Conservation (phyloP, 176 grass and related monocot genomes). For the Ampelocalamus luodianensis region DNA sequence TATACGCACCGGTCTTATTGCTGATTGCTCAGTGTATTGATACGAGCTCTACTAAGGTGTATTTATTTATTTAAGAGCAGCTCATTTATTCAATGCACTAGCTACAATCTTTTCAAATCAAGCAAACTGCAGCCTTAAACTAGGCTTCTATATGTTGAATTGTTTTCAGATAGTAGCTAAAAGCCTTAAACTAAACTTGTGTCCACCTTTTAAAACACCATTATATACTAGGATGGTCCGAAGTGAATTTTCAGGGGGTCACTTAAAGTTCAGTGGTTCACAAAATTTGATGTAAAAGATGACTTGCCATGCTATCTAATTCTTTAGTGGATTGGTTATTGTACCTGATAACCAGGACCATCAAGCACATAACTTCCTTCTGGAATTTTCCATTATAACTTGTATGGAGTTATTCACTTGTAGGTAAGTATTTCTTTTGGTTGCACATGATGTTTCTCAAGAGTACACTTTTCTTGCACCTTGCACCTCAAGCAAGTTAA, state of each 20-base stretch:
- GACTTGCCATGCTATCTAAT: background rate
- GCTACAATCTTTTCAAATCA: background rate
- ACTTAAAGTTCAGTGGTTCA: conserved; percentile 6
- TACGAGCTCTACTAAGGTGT: background rate
- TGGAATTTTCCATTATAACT: background rate
- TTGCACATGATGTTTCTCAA: conserved; percentile 1
- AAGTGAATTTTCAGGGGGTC: background rate
- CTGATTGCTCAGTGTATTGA: background rate
- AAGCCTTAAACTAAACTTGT: background rate
- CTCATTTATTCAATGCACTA: conserved; percentile 13
- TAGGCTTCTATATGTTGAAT: background rate
- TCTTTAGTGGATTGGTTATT: background rate
- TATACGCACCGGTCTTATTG: conserved; percentile 6
- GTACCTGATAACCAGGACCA: background rate
- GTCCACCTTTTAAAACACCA: background rate
- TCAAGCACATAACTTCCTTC: background rate
- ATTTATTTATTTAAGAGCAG: background rate
- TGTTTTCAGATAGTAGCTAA: background rate
- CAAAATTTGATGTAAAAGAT: background rate
- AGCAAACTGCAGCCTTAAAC: background rate
- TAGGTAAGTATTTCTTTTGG: background rate
- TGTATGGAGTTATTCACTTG: background rate
- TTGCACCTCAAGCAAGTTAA: background rate
- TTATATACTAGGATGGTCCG: background rate
- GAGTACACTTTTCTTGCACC: background rate